Percentiles rank a stretch among this genome's conserved stretches.
These are phyloP conservation scores for Aspergillus pseudoglaucus DNA, from an alignment of 2,329 filamentous ascomycete species.

Conservation along the genomic window DNA sequence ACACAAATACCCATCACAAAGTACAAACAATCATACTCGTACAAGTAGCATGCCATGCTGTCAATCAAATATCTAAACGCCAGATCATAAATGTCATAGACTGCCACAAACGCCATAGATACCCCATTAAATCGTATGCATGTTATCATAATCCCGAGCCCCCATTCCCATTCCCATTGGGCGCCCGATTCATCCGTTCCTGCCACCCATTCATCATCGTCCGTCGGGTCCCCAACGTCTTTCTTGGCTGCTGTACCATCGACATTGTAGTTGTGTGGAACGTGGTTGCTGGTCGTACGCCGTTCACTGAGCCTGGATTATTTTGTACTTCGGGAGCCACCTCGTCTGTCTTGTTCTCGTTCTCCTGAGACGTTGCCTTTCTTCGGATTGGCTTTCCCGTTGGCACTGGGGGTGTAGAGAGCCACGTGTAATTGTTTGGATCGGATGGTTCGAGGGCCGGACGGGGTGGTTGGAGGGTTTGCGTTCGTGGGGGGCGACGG, in stretches of 20 bases:
- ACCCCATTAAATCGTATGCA: neutral
- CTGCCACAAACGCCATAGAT: neutral
- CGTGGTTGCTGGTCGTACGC: constrained; percentile 24
- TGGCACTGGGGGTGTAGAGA: constrained; percentile 20
- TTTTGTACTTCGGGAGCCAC: constrained; percentile 20
- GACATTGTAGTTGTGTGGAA: constrained; percentile 38
- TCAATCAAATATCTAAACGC: neutral
- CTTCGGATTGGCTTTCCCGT: constrained; percentile 14
- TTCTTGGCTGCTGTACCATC: constrained; percentile 27
- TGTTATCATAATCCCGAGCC: neutral
- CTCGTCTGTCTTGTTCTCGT: constrained; percentile 9
- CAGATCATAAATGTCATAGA: neutral
- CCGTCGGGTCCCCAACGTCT: constrained; percentile 38
- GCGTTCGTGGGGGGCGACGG: constrained; percentile 28
- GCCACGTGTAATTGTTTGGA: constrained; percentile 30
- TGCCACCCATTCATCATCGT: constrained; percentile 39
- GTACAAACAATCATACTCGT: too few relatives aligned
- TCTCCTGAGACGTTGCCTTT: constrained; percentile 4
- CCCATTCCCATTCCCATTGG: neutral
- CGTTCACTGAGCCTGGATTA: constrained; percentile 10
- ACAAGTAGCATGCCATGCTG: too few relatives aligned
- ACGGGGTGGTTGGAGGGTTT: constrained; percentile 22
- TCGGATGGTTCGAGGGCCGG: constrained; percentile 26
- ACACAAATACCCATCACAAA: too few relatives aligned
- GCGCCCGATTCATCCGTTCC: constrained; percentile 29